Percentiles rank a stretch among this genome's conserved stretches.
Conservation (phyloP, 176 grass and related monocot species). For the Zea luxurians region DNA sequence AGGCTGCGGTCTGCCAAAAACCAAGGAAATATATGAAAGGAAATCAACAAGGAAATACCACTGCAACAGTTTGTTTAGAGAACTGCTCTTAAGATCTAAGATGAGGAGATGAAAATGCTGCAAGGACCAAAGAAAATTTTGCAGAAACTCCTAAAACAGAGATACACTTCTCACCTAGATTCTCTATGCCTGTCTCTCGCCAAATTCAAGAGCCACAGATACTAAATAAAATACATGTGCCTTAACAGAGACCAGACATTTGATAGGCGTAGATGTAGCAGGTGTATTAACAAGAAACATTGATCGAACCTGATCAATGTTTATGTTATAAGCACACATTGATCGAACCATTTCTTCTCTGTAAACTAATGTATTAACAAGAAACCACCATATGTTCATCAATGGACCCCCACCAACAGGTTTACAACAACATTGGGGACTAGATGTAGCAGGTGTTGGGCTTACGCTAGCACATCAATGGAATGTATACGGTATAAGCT, state of each 20-base stretch:
- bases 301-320: too few relatives aligned
- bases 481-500: neutral
- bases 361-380: neutral
- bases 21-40: neutral
- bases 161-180: neutral
- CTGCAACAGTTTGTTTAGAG: neutral
- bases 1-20: slow-evolving; percentile 45
- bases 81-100: slow-evolving; percentile 6
- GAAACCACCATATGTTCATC: neutral
- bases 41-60: neutral
- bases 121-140: neutral
- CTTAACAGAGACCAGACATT: neutral
- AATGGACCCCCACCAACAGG: slow-evolving; percentile 3
- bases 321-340: neutral
- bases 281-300: too few relatives aligned
- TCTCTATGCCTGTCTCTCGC: neutral
- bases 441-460: neutral
- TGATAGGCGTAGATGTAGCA: too few relatives aligned
- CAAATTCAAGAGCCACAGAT: neutral
- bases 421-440: neutral
- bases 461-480: neutral
- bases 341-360: neutral
- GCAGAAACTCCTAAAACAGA: neutral
- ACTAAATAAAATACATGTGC: neutral
- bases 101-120: neutral